These are phyloP conservation scores for Coelastrella sp. DNA, from an alignment of 139 green algal genomes.

Conservation along the genomic window DNA sequence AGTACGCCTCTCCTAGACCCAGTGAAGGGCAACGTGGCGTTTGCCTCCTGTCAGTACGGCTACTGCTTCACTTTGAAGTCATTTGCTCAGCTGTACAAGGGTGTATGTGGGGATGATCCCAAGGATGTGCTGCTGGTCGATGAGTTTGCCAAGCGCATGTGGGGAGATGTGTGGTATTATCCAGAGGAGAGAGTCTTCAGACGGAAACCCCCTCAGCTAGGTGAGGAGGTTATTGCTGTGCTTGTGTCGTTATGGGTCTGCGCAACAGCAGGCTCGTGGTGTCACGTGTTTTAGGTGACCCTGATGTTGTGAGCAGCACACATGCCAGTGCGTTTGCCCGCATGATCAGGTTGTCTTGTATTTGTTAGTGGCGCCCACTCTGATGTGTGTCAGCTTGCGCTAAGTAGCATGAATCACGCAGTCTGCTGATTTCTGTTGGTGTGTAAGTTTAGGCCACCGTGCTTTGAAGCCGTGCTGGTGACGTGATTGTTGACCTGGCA, in stretches of 20 bases:
- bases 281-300: no score
- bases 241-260: background rate
- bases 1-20: conserved; percentile 77
- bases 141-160: conserved; percentile 87
- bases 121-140: conserved; percentile 25
- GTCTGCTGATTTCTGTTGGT: background rate
- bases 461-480: no score
- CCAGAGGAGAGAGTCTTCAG: conserved; percentile 85
- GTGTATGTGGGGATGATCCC: conserved; percentile 50
- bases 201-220: conserved; percentile 68
- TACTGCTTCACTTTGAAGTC: conserved; percentile 96
- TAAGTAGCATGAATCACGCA: background rate
- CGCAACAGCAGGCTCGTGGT: no score
- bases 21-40: conserved; percentile 92
- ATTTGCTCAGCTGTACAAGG: conserved; percentile 79
- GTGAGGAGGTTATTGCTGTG: conserved; percentile 4
- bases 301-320: no score
- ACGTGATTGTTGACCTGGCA: no score
- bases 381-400: no score
- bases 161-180: conserved; percentile 97
- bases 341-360: no score
- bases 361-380: no score
- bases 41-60: conserved; percentile 79
- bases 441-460: no score
- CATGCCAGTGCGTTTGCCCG: no score